phyloP scores from a whole-genome alignment of 1,284 basidiomycete genomes.

The Microbotryum lychnidis-dioicae region DNA sequence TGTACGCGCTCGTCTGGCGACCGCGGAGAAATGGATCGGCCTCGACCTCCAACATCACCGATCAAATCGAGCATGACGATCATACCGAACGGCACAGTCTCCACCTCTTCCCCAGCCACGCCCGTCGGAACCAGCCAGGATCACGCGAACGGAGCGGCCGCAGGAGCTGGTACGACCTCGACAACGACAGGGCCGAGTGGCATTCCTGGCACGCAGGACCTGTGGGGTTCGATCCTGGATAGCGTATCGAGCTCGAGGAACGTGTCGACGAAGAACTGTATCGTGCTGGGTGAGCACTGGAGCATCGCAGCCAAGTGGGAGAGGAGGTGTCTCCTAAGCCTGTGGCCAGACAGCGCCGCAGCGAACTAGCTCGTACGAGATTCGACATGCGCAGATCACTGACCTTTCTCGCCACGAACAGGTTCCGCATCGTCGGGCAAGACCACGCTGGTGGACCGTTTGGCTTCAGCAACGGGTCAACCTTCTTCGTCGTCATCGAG shows the following conservation, averaged over 20 bases:
- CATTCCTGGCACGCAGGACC: slow-evolving; percentile 43
- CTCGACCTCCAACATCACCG: too few species aligned
- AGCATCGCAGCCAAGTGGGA: background rate
- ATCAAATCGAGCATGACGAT: too few species aligned
- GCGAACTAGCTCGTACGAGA: background rate
- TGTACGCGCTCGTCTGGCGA: too few species aligned
- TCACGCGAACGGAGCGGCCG: too few species aligned
- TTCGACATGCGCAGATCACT: background rate
- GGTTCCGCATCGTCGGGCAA: slow-evolving; percentile 58
- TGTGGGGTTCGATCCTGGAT: slow-evolving; percentile 85
- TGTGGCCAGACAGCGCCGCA: background rate
- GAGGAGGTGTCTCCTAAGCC: background rate
- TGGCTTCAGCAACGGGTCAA: slow-evolving; percentile 45
- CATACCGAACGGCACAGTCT: too few species aligned
- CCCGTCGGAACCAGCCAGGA: too few species aligned
- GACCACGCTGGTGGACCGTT: slow-evolving; percentile 57
- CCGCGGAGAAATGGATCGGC: too few species aligned
- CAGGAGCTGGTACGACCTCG: too few species aligned
- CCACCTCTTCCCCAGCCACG: too few species aligned
- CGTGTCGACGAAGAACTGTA: slow-evolving; percentile 72
- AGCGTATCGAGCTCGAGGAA: slow-evolving; percentile 75
- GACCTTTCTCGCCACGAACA: background rate
- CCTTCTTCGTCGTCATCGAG: slow-evolving; percentile 2
- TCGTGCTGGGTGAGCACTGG: slow-evolving; percentile 58
- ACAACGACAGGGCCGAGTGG: too few species aligned